phyloP scores from a whole-genome alignment of 257 asterid genomes.

The Solanum rostratum region DNA sequence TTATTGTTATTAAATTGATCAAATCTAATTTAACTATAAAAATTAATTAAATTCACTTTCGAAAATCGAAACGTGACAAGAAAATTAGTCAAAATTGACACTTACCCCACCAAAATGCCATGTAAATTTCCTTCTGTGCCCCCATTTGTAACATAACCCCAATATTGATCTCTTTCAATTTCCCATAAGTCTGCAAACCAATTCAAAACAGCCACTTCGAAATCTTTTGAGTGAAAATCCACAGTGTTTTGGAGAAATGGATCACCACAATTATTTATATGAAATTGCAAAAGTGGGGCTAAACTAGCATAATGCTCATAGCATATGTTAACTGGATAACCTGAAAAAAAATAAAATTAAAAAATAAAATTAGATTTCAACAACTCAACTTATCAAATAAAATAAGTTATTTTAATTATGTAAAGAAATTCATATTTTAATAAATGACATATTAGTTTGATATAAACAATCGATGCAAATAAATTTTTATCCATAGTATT shows the following conservation, averaged over 20 bases:
- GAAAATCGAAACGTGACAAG: not conserved
- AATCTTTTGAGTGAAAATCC: constrained; percentile 13
- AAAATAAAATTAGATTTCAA: not conserved
- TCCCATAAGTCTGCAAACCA: constrained; percentile 17
- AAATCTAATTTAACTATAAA: too few relatives aligned
- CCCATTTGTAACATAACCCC: constrained; percentile 19
- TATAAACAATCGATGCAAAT: not conserved
- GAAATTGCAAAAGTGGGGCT: constrained; percentile 6
- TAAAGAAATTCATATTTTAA: not conserved
- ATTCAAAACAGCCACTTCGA: constrained; percentile 15
- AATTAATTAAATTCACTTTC: not conserved
- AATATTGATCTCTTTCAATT: constrained; percentile 8
- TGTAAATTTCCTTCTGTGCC: constrained; percentile 20
- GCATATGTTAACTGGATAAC: constrained; percentile 1
- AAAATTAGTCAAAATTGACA: not conserved
- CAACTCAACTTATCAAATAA: not conserved
- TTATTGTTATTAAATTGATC: too few relatives aligned
- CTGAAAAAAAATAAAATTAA: not conserved
- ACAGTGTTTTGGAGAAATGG: constrained; percentile 1
- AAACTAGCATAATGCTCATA: not conserved
- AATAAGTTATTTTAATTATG: not conserved
- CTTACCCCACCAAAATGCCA: constrained; percentile 15
- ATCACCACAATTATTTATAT: constrained; percentile 9
- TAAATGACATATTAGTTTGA: not conserved
- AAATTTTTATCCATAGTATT: not conserved